These are phyloP conservation scores for Neurospora sp. DNA, from an alignment of 495 filamentous ascomycete species.

Conservation along the genomic window DNA sequence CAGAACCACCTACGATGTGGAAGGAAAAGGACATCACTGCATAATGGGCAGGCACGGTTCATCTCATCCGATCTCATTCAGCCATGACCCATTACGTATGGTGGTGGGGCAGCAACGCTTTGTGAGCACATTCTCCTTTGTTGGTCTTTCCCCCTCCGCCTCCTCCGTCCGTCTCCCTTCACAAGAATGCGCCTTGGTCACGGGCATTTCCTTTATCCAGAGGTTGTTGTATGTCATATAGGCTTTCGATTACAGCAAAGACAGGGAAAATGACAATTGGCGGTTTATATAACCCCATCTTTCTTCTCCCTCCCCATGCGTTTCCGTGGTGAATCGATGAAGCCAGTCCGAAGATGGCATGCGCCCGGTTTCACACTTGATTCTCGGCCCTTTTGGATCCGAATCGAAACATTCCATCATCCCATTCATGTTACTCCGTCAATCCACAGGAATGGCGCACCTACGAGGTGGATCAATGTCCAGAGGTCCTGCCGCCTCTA, in stretches of 20 bases:
- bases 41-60: not conserved
- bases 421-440: not conserved
- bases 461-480: not conserved
- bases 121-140: not conserved
- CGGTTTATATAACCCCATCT: not conserved
- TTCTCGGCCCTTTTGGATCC: not conserved
- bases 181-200: not conserved
- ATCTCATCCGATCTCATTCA: not conserved
- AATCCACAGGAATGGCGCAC: not conserved
- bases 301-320: not conserved
- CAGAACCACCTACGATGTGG: not conserved
- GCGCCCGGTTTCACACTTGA: not conserved
- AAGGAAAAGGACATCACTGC: not conserved
- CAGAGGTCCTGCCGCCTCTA: not conserved
- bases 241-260: not conserved
- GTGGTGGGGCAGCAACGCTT: not conserved
- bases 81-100: not conserved
- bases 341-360: not conserved
- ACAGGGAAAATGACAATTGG: not conserved
- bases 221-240: not conserved
- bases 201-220: not conserved
- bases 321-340: not conserved
- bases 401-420: not conserved
- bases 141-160: not conserved
- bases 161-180: not conserved